Evolutionary conservation across 2,329 filamentous ascomycete species (phyloP).

Genomic region (Nectriaceae sp.): DNA sequence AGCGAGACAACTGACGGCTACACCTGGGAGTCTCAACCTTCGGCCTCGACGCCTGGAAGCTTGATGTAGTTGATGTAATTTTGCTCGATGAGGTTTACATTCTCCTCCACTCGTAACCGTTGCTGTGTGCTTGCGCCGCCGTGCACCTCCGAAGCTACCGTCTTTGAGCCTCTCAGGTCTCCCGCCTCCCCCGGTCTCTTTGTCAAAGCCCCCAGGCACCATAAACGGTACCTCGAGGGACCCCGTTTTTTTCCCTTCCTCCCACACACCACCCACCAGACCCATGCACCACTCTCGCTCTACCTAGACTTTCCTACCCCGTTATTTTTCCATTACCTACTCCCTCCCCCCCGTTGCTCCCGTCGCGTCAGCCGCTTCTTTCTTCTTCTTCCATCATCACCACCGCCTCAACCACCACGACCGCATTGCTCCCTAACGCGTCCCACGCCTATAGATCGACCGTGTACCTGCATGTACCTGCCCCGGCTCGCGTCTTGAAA

Average conservation of each 20-base stretch:
- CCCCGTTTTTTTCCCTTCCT: conserved; percentile 7
- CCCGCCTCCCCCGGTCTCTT: no score
- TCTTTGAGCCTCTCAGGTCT: no score
- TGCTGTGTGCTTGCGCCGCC: no score
- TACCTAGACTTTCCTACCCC: conserved; percentile 12
- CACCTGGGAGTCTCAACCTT: no score
- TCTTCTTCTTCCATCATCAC: conserved; percentile 16
- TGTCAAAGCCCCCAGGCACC: no score
- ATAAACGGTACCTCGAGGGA: background rate
- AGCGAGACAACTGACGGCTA: background rate
- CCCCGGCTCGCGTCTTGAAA: conserved; percentile 5
- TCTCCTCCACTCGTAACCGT: no score
- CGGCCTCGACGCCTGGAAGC: no score
- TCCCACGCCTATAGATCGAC: conserved; percentile 5
- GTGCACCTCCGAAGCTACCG: no score
- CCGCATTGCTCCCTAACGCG: conserved; percentile 10
- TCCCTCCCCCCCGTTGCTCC: conserved; percentile 29
- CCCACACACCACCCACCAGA: conserved; percentile 1
- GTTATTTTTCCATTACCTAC: conserved; percentile 23
- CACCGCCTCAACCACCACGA: conserved; percentile 17
- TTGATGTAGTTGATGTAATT: no score
- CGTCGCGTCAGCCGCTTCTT: conserved; percentile 32
- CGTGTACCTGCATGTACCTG: conserved; percentile 2
- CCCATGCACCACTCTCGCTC: conserved; percentile 14
- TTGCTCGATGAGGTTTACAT: no score